Conservation (phyloP, 345 rosid genomes). For the Acer negundo region DNA sequence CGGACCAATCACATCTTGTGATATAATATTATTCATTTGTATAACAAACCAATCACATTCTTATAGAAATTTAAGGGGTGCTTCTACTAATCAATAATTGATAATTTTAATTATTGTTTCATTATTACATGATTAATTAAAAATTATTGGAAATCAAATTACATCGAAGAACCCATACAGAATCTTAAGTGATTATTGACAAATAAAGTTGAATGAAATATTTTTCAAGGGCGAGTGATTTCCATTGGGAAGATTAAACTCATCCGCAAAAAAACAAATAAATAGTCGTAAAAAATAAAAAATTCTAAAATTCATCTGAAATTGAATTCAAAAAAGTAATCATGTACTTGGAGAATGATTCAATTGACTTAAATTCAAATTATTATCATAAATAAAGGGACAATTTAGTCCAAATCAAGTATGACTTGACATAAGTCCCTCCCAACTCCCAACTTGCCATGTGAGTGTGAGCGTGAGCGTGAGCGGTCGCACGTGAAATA, state of each 20-base stretch:
- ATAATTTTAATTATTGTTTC: too few species aligned
- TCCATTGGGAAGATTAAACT: neutral
- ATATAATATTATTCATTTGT: too few species aligned
- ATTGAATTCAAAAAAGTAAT: neutral
- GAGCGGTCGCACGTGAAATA: constrained; percentile 9
- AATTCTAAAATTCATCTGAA: neutral
- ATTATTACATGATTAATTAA: too few species aligned
- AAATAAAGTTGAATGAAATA: neutral
- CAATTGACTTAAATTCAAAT: neutral
- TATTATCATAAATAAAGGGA: neutral
- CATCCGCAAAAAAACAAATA: neutral
- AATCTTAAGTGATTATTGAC: neutral
- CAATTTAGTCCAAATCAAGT: constrained; percentile 3
- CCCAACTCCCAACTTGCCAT: neutral
- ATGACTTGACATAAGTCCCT: neutral
- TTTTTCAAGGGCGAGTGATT: neutral
- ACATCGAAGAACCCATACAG: too few species aligned
- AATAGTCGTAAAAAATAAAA: too few species aligned
- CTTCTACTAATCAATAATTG: too few species aligned
- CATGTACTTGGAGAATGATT: neutral
- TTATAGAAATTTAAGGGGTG: too few species aligned
- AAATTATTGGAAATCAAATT: too few species aligned
- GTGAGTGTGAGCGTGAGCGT: neutral
- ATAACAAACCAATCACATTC: too few species aligned
- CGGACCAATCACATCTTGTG: accelerated